Evolutionary conservation across 1,139 yeast species (phyloP), one percentile per base, ranked within the genome.

Genomic region (Kodamaea alishanica): DNA sequence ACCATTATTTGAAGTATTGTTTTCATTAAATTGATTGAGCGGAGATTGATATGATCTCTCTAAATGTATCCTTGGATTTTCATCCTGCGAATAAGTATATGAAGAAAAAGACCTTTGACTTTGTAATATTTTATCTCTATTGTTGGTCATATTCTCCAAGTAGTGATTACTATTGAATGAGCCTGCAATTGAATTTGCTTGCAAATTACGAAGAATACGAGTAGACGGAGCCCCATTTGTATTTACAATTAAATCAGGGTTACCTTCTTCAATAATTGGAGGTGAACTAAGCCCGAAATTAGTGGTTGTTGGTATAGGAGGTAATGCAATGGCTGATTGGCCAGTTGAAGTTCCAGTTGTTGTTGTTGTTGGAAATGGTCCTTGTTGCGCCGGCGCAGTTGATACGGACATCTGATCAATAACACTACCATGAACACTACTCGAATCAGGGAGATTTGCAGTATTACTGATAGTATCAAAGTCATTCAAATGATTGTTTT

Each of bases 401-500:
- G 20, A 15, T n/a, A 25, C 30, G 8, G 33, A 24, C 25, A 12
- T 24, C 4, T 32, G 10, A 8, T 34, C 37, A 29, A 33, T 25
- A 6, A 45, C 35, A 28, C 48, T 46, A 15, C 50, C 48, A 15
- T 46, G 48, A 10, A 46, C 36, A 27, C 50, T 46, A 23, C 38
- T 45, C 20, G 37, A 40, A 30, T 46, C 49, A 6, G 38, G 38
- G n/a, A 33, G 32, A 36, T 36, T 44, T 26, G 41, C 43, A 6
- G 41, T 40, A 11, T 36, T 39, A 24, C 42, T 39, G 25, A 45
- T 37, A 11, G 48, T 50, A 6, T 49, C 54, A 32, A 46, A 51
- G 20, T 56, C 58, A 39, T 57, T 52, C 26, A 50, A 45, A 40
- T 62, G 64, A 39, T 61, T 66, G 40, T 78, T 77, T 52, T 89